Conservation (phyloP, 2,329 filamentous ascomycete species). For the Microsporum audouinii region DNA sequence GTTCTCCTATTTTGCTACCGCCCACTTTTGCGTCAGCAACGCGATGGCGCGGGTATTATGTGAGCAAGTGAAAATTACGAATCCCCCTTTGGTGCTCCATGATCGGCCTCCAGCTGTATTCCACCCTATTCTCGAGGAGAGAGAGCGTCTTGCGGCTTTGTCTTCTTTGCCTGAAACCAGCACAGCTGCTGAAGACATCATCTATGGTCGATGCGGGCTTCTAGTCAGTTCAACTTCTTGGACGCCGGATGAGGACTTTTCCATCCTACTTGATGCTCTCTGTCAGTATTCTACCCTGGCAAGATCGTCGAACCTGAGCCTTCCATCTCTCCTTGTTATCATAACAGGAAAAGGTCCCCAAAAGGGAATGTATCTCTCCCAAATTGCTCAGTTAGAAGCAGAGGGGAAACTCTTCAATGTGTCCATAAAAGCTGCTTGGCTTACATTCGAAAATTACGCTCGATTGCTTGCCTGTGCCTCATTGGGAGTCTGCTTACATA, state of each 20-base stretch:
- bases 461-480: constrained; percentile 72
- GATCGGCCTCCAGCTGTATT: constrained; percentile 80
- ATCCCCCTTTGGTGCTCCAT: constrained; percentile 61
- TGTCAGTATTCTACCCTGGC: constrained; percentile 55
- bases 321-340: constrained; percentile 66
- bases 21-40: constrained; percentile 77
- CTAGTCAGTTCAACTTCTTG: constrained; percentile 92
- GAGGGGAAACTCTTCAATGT: constrained; percentile 57
- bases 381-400: constrained; percentile 51
- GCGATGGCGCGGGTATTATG: constrained; percentile 72
- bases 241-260: constrained; percentile 95
- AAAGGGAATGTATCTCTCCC: constrained; percentile 59
- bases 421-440: constrained; percentile 69
- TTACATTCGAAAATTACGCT: constrained; percentile 75
- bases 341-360: constrained; percentile 93
- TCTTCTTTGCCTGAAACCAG: constrained; percentile 53
- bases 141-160: constrained; percentile 50
- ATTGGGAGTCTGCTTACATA: constrained; percentile 83
- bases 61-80: constrained; percentile 52
- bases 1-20: constrained; percentile 56
- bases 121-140: constrained; percentile 49
- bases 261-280: constrained; percentile 70
- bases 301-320: constrained; percentile 32
- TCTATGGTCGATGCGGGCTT: constrained; percentile 50
- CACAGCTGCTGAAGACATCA: constrained; percentile 47